Evolutionary conservation across 148 eudicot species (phyloP), one percentile per base, ranked within the genome.

Genomic region (Fagopyrum esculentum): DNA sequence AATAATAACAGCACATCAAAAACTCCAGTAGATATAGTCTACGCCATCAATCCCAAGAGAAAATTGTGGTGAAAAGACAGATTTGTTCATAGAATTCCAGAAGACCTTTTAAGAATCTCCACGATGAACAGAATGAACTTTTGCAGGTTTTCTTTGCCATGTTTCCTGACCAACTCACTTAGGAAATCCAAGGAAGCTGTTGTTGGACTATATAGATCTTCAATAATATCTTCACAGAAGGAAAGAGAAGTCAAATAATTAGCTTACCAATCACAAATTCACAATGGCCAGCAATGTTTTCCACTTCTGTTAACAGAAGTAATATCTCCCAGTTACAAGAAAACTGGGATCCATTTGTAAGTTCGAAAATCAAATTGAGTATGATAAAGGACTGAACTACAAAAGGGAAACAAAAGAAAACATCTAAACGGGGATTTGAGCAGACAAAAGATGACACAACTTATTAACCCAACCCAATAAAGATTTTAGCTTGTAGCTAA

Each of bases 101-200:
- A 6, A 46, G 87, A 95, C 99, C 99, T 92, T 80, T 89, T 92
- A 16, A 96, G 89, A 78, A 96, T 86, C 80, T 88, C 99, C 51
- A 96, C 98, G 78, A 96, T 89, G 82, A 83, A 96, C 63, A 89
- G 79, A 73, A 92, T 76, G 74, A 96, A 92, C 82, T 96, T 96
- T 40, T 92, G 99, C 82, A 96, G 88, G 80, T 96, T 96, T 77
- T 92, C 99, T 75, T 96, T 96, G 13, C 92, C 94, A 43, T 96
- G 99, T 79, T 90, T 96, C 72, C 99, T 89, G 6, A 92, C 93
- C 86, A 96, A 83, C 86, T 96, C 99, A 82, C 90, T 92, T 49
- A 96, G 94, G 81, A 96, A 96, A 78, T 96, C 99, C 98, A 96
- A 89, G 69, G 99, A 93, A 44, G 99, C 99, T 80, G 99, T 96